phyloP scores from a whole-genome alignment of 495 filamentous ascomycete species.

The Amphirosellinia nigrospora region DNA sequence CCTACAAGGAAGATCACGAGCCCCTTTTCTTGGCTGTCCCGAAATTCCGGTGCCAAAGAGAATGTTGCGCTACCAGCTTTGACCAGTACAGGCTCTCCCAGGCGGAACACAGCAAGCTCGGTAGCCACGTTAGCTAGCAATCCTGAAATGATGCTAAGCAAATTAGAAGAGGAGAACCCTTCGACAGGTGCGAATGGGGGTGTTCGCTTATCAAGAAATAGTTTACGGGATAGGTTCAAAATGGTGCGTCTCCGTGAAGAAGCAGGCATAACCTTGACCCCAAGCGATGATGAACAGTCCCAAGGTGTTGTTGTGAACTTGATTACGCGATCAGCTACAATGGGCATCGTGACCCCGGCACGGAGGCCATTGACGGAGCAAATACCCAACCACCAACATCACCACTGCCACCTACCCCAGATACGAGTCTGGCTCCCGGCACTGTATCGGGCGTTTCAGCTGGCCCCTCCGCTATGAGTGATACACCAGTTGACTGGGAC shows the following conservation, averaged over 20 bases:
- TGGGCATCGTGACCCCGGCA: slow-evolving; percentile 53
- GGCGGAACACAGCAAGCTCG: slow-evolving; percentile 76
- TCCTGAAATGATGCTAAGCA: slow-evolving; percentile 72
- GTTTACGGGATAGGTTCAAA: slow-evolving; percentile 86
- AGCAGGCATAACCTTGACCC: slow-evolving; percentile 57
- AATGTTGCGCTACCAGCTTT: slow-evolving; percentile 58
- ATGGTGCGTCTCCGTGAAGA: slow-evolving; percentile 81
- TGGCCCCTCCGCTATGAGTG: slow-evolving; percentile 68
- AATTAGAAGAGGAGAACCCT: slow-evolving; percentile 71
- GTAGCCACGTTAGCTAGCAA: slow-evolving; percentile 76
- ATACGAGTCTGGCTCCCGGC: slow-evolving; percentile 72
- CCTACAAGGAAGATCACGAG: slow-evolving; percentile 72
- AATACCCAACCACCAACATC: slow-evolving; percentile 56
- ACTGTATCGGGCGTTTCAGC: slow-evolving; percentile 79
- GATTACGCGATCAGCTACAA: slow-evolving; percentile 52
- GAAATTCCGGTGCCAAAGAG: slow-evolving; percentile 69
- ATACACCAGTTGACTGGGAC: slow-evolving; percentile 90
- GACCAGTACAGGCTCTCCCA: slow-evolving; percentile 44
- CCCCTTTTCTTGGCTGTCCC: slow-evolving; percentile 86
- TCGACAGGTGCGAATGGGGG: slow-evolving; percentile 51
- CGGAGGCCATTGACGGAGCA: slow-evolving; percentile 49
- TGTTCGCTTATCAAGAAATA: slow-evolving; percentile 64
- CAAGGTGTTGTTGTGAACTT: slow-evolving; percentile 50
- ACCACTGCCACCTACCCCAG: slow-evolving; percentile 57
- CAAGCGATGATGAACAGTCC: slow-evolving; percentile 56